Evolutionary conservation across 2,329 filamentous ascomycete genomes (phyloP), one percentile per base, ranked within the genome.

Genomic region (Neonectria sp.): DNA sequence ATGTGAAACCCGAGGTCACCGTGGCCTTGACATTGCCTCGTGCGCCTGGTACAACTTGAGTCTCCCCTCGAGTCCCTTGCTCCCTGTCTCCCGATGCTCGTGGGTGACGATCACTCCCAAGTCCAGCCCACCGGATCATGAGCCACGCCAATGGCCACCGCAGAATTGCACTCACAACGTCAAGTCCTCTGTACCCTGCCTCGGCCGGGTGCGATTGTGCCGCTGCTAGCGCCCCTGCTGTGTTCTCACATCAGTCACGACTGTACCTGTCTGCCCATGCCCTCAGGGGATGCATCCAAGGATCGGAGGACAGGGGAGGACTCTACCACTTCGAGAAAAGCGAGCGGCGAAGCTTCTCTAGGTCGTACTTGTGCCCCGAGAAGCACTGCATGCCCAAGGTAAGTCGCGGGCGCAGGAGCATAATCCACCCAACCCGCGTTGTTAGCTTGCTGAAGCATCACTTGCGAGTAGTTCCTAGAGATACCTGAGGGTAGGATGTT

Each of bases 401-500:
- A 45, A 63, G 48, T 15, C 37, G 51, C 49, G 45, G 43, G 51
- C n/a, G 55, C 31, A 59, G 43, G 56, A 25, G 1, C n/a, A 31
- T 17, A 17, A 24, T 15, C 29, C 11, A 37, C 7, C 9, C 21
- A 49, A n/a, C 17, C 57, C 25, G 46, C 51, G 21, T 35, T 52
- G 35, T 56, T 37, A 45, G 29, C 60, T 48, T 40, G 45, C 45
- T 31, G 21, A 45, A 25, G 57, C 45, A 65, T 65, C 63, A 65
- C 63, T 65, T 61, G 63, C 63, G 57, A 65, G 45, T 35, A 15
- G 24, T 43, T 6, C 13, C 12, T 3, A 3, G 51, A 35, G n/a
- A 13, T 53, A 46, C 24, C 13, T 24, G 24, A 48, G 29, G 24
- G 35, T 33, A 33, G 33, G 27, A 58, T 53, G 15, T 53, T 37